Evolutionary conservation across 371 early-diverging fungal genomes (phyloP).

Genomic region (Apophysomyces trapeziformis): DNA sequence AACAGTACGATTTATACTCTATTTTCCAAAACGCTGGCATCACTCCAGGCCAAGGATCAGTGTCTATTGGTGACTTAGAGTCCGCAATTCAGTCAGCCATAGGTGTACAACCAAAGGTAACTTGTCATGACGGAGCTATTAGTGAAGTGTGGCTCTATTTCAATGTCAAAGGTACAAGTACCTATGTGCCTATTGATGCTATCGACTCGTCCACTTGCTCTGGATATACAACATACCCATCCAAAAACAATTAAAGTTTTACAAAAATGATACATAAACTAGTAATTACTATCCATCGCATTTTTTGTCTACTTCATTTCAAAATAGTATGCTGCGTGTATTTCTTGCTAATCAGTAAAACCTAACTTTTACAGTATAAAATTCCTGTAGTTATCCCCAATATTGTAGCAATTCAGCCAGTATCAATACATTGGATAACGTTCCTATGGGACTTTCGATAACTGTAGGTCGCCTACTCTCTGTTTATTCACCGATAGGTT

Average conservation of each 20-base stretch:
- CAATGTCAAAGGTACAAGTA: slow-evolving; percentile 33
- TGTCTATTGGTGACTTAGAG: slow-evolving; percentile 52
- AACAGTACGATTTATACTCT: slow-evolving; percentile 60
- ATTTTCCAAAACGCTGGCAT: slow-evolving; percentile 62
- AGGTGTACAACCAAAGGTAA: slow-evolving; percentile 52
- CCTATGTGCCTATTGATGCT: slow-evolving; percentile 30
- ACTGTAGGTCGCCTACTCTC: too few species aligned
- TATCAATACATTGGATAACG: too few species aligned
- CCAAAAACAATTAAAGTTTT: slow-evolving; percentile 30
- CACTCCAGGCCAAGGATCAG: slow-evolving; percentile 61
- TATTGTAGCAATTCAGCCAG: too few species aligned
- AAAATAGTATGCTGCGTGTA: not conserved
- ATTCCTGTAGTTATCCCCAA: too few species aligned
- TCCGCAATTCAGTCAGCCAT: slow-evolving; percentile 53
- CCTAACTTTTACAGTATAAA: too few species aligned
- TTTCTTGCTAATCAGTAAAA: too few species aligned
- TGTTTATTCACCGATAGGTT: too few species aligned
- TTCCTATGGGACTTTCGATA: too few species aligned
- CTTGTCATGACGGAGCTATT: slow-evolving; percentile 42
- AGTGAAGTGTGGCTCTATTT: slow-evolving; percentile 44
- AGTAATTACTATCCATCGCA: not conserved
- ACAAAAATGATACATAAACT: too few species aligned
- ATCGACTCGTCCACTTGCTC: slow-evolving; percentile 38
- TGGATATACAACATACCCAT: slow-evolving; percentile 43
- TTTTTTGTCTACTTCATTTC: not conserved